Evolutionary conservation across 441 rosid species (phyloP), one percentile per base, ranked within the genome.

Genomic region (Pelargonium australe): DNA sequence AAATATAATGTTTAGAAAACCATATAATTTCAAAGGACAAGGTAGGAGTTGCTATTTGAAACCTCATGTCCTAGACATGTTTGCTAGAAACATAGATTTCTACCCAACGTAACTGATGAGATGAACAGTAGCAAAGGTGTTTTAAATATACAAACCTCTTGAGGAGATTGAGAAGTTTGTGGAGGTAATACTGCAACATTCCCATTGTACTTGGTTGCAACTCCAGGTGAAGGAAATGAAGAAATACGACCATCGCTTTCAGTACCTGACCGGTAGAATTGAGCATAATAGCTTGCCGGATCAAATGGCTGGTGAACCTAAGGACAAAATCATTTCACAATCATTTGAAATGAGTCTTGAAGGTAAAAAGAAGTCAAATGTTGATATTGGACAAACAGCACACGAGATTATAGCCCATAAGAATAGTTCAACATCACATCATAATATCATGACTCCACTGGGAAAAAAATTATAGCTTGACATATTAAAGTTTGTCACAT

Each of bases 251-350:
- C 96, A 66, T 91, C 97, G 68, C 78, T 72, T 40, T 94, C 97
- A 68, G 86, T 75, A 77, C 86, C 84, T 6, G 95, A 51, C 68
- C 86, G 92, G 74, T 91, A 91, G 82, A 85, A 86, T 67, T 91
- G 97, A 67, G 93, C 92, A 81, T 87, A 87, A 80, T 85, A 91
- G 79, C 85, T 85, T 31, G 93, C 72, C 68, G 96, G 85, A 84
- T 94, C 98, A 85, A 86, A 82, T 62, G 95, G 89, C 74, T 88
- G 98, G 68, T 80, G 95, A 70, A 88, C 87, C 93, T 87, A 75
- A 65, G 75, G 20, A 80, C 64, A 37, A 71, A 79, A 77, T 70
- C 70, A 75, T 70, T 60, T 73, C 76, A 81, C 64, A 72, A 65
- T 73, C 31, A 78, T 70, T 23, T 73, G 47, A 44, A 44, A 44